phyloP scores from a whole-genome alignment of 2,329 filamentous ascomycete genomes.

The Colletotrichum australisinense region DNA sequence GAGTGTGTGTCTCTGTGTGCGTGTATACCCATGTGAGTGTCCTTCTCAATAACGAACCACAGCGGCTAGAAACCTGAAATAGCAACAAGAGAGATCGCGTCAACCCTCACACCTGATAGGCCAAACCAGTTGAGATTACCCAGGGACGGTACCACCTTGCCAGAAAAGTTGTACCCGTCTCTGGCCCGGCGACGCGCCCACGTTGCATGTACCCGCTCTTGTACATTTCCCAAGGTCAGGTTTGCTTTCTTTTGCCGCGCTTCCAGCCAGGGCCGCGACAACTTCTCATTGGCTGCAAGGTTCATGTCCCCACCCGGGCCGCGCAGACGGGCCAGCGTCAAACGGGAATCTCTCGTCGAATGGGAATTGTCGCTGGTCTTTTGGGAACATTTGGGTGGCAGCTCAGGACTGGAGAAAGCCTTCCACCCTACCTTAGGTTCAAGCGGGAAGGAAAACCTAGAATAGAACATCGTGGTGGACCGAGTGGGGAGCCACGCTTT shows the following conservation, averaged over 20 bases:
- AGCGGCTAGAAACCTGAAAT: conserved; percentile 26
- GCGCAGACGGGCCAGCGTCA: conserved; percentile 24
- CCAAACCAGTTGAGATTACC: background rate
- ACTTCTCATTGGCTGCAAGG: conserved; percentile 12
- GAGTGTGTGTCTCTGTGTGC: background rate
- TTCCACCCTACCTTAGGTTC: background rate
- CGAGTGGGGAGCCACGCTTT: conserved; percentile 13
- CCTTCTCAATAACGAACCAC: background rate
- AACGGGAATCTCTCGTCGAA: background rate
- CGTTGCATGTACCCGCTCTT: conserved; percentile 29
- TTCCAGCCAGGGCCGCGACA: conserved; percentile 1
- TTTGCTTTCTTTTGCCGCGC: conserved; percentile 35
- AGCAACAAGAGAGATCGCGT: conserved; percentile 19
- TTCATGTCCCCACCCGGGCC: conserved; percentile 10
- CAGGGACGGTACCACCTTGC: background rate
- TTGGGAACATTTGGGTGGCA: background rate
- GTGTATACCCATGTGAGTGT: background rate
- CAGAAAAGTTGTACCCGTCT: background rate
- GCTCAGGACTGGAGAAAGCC: background rate
- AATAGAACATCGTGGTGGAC: conserved; percentile 16
- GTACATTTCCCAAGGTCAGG: background rate
- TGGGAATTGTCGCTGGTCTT: conserved; percentile 2
- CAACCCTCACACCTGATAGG: conserved; percentile 12
- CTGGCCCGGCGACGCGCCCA: conserved; percentile 29
- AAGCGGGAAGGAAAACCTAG: conserved; percentile 25